These are phyloP conservation scores for Eucalyptus cloeziana DNA, from an alignment of 345 rosid genomes.

Conservation along the genomic window DNA sequence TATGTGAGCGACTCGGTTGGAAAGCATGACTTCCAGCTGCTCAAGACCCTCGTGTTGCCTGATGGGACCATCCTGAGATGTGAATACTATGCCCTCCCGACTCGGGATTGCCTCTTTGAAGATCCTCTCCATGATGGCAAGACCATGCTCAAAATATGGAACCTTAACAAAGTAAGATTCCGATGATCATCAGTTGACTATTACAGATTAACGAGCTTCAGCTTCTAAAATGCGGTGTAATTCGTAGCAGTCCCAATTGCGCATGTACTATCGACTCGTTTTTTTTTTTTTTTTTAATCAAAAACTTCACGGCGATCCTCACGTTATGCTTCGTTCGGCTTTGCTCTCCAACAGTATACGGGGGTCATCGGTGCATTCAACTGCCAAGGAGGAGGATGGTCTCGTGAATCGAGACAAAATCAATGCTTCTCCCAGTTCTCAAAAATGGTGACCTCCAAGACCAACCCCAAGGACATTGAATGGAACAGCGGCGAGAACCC, in stretches of 20 bases:
- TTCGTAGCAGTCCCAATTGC: neutral
- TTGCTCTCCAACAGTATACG: slow-evolving; percentile 28
- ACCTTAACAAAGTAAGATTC: slow-evolving; percentile 58
- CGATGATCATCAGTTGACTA: neutral
- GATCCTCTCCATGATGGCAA: slow-evolving; percentile 98
- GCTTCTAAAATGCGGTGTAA: neutral
- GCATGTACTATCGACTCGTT: neutral
- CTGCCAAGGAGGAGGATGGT: slow-evolving; percentile 99
- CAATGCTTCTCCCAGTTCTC: slow-evolving; percentile 56
- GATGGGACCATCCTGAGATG: slow-evolving; percentile 84
- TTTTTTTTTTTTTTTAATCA: neutral
- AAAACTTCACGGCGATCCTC: neutral
- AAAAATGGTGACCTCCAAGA: slow-evolving; percentile 31
- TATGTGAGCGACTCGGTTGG: slow-evolving; percentile 81
- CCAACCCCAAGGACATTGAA: slow-evolving; percentile 54
- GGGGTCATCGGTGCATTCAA: slow-evolving; percentile 85
- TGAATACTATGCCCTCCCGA: slow-evolving; percentile 82
- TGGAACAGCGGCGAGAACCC: slow-evolving; percentile 83
- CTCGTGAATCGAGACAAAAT: slow-evolving; percentile 66
- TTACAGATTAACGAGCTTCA: neutral
- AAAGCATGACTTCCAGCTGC: slow-evolving; percentile 59
- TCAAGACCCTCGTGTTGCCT: slow-evolving; percentile 61
- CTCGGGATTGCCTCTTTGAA: slow-evolving; percentile 75
- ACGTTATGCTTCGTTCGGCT: neutral
- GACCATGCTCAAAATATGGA: slow-evolving; percentile 99